Evolutionary conservation across 2,329 filamentous ascomycete species (phyloP).

Genomic region (Penicillium concentricum): DNA sequence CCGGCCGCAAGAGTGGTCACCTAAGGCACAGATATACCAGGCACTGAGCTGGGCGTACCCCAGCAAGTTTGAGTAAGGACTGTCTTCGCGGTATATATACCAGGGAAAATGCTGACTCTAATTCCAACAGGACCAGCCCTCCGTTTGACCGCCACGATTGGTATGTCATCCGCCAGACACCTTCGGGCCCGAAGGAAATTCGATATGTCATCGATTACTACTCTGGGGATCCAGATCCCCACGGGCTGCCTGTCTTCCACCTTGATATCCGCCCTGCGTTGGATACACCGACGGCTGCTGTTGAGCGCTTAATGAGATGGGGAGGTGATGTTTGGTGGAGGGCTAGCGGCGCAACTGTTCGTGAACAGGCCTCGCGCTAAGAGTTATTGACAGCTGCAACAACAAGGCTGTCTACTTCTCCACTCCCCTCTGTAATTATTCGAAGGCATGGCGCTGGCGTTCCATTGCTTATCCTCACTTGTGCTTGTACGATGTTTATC

Average conservation of each 20-base stretch:
- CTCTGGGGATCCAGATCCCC: constrained; percentile 74
- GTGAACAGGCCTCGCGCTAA: constrained; percentile 16
- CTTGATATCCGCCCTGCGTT: constrained; percentile 90
- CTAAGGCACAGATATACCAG: constrained; percentile 83
- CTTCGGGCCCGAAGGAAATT: constrained; percentile 70
- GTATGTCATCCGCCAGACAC: constrained; percentile 75
- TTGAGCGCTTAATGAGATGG: constrained; percentile 83
- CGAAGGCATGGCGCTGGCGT: constrained; percentile 29
- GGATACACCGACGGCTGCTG: constrained; percentile 73
- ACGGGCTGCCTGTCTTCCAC: constrained; percentile 91
- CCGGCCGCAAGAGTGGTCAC: constrained; percentile 82
- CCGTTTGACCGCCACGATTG: constrained; percentile 98
- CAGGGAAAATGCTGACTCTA: constrained; percentile 10
- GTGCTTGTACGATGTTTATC: constrained; percentile 10
- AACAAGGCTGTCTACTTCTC: constrained; percentile 21
- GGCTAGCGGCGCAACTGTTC: constrained; percentile 69
- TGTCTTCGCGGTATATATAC: neutral
- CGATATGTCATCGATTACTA: constrained; percentile 98
- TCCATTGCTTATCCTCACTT: constrained; percentile 10
- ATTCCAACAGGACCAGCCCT: constrained; percentile 62
- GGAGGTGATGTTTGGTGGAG: constrained; percentile 93
- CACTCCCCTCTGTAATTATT: constrained; percentile 24
- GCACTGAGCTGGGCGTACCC: constrained; percentile 78
- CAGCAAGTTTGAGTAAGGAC: constrained; percentile 67
- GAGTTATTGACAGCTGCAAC: neutral